phyloP scores from a whole-genome alignment of 2,329 filamentous ascomycete species.

The Colletotrichum horii region DNA sequence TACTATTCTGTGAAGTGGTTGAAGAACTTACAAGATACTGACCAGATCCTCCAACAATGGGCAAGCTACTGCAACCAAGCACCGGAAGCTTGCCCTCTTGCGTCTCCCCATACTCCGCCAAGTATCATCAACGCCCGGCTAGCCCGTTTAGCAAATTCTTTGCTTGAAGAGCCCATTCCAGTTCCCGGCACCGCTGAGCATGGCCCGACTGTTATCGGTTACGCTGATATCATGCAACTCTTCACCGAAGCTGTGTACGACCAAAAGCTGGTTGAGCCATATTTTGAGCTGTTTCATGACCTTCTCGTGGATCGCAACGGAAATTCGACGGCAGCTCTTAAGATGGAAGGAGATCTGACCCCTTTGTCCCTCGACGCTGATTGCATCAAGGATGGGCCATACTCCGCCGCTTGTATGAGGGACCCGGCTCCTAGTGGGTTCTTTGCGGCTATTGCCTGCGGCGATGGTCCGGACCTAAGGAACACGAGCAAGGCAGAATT shows the following conservation, averaged over 20 bases:
- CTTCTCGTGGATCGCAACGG: slow-evolving; percentile 9
- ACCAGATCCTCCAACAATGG: slow-evolving; percentile 35
- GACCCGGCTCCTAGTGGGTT: background rate
- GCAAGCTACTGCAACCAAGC: slow-evolving; percentile 34
- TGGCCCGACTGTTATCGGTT: slow-evolving; percentile 22
- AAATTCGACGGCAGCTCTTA: background rate
- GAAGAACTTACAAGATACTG: slow-evolving; percentile 33
- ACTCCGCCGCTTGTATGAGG: background rate
- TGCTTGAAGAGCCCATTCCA: background rate
- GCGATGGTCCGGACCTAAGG: slow-evolving; percentile 1
- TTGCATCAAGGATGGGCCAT: background rate
- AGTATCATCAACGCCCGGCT: background rate
- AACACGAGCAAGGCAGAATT: slow-evolving; percentile 17
- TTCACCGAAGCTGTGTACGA: slow-evolving; percentile 14
- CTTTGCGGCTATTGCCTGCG: slow-evolving; percentile 14
- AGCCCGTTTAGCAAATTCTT: background rate
- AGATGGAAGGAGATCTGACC: slow-evolving; percentile 4
- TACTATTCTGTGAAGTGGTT: slow-evolving; percentile 33
- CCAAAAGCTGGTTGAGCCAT: slow-evolving; percentile 1
- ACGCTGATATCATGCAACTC: slow-evolving; percentile 31
- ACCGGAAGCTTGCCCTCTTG: background rate
- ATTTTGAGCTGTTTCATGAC: slow-evolving; percentile 9
- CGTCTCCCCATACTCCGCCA: background rate
- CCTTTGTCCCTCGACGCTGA: background rate
- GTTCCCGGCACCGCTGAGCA: background rate